Evolutionary conservation across 768 basidiomycete species (phyloP).

Genomic region (Pseudohyphozyma bogoriensis): DNA sequence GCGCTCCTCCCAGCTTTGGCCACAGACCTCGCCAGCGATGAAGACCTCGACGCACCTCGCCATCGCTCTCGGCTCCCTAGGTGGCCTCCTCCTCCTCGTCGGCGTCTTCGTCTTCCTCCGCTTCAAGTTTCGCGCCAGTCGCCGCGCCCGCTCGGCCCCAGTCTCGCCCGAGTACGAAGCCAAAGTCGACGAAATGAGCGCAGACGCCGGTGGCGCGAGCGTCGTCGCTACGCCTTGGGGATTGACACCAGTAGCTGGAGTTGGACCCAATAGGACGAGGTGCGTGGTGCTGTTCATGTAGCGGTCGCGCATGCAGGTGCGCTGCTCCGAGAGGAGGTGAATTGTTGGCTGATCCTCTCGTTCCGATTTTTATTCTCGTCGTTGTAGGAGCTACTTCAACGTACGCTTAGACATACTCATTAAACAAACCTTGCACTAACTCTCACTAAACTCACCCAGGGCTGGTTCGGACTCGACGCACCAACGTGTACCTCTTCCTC

Average conservation of each 20-base stretch:
- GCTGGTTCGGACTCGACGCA: slow-evolving; percentile 2
- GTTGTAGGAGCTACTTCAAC: background rate
- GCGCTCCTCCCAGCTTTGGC: background rate
- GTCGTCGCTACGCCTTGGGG: background rate
- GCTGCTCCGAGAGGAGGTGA: no score
- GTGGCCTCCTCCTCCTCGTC: background rate
- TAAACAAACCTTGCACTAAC: no score
- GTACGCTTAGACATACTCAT: no score
- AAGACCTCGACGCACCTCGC: background rate
- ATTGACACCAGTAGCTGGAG: background rate
- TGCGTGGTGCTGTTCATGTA: background rate
- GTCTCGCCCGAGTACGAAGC: background rate
- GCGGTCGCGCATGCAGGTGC: background rate
- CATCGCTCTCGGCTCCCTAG: background rate
- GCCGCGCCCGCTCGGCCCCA: background rate
- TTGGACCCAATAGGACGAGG: background rate
- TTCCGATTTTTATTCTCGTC: background rate
- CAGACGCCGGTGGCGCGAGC: background rate
- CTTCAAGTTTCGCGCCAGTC: background rate
- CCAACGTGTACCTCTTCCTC: background rate
- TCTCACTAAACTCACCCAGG: no score
- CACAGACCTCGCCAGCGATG: no score
- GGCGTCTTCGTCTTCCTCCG: background rate
- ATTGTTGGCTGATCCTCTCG: background rate
- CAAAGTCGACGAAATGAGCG: background rate